phyloP scores from a whole-genome alignment of 768 basidiomycete species.

The Mrakia frigida region DNA sequence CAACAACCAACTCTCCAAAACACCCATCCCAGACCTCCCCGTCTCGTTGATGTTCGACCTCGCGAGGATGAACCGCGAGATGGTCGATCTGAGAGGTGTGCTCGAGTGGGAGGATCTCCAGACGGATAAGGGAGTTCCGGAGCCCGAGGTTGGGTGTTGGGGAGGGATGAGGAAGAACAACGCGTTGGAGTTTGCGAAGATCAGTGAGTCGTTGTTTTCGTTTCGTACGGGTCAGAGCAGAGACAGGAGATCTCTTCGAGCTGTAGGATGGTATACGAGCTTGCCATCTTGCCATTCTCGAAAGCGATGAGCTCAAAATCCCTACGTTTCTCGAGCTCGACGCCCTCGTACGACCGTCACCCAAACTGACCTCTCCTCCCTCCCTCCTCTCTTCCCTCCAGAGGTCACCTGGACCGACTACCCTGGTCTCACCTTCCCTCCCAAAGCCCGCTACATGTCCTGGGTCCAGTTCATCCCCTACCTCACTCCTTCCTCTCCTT shows the following conservation, averaged over 20 bases:
- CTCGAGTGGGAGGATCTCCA: neutral
- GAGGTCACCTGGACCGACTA: neutral
- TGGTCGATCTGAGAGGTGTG: neutral
- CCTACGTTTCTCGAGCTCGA: neutral
- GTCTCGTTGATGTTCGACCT: neutral
- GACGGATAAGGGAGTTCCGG: neutral
- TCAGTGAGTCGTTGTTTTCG: neutral
- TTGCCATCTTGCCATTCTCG: neutral
- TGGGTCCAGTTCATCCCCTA: neutral
- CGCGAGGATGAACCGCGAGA: neutral
- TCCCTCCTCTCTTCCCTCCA: neutral
- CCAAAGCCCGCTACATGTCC: neutral
- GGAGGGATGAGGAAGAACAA: neutral
- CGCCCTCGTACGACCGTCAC: too few relatives aligned
- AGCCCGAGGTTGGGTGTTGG: conserved; percentile 3
- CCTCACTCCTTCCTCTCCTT: neutral
- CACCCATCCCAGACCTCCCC: neutral
- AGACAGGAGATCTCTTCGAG: too few relatives aligned
- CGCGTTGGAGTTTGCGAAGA: neutral
- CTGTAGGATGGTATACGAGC: too few relatives aligned
- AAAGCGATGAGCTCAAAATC: neutral
- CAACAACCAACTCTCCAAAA: conserved; percentile 5
- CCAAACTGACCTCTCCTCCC: neutral
- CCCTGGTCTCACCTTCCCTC: neutral
- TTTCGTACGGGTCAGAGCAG: neutral